Evolutionary conservation across 768 basidiomycete species (phyloP).

Genomic region (Calocera cornea): DNA sequence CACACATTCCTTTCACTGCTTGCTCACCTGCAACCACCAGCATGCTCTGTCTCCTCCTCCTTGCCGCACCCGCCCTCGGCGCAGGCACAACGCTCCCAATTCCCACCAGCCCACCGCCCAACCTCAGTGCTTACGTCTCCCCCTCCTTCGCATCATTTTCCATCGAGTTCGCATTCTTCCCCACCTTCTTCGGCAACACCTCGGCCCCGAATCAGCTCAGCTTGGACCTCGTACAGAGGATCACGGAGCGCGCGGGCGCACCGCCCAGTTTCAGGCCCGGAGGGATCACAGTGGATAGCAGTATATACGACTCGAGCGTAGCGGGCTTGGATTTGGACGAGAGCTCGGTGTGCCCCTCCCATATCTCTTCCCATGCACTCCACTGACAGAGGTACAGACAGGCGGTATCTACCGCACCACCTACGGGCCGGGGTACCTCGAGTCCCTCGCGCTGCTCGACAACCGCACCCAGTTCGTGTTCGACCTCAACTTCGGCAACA

Average conservation of each 20-base stretch:
- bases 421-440: conserved; percentile 22
- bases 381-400: conserved; percentile 6
- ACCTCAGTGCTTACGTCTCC: conserved; percentile 18
- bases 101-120: conserved; percentile 12
- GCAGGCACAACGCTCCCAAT: conserved; percentile 1
- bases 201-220: conserved; percentile 22
- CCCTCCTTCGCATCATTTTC: conserved; percentile 20
- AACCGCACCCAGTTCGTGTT: conserved; percentile 18
- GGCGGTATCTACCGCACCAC: conserved; percentile 23
- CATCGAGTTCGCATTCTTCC: conserved; percentile 22
- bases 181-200: conserved; percentile 21
- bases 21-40: no score
- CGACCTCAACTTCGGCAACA: conserved; percentile 24
- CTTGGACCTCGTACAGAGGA: conserved; percentile 16
- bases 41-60: no score
- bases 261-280: conserved; percentile 22
- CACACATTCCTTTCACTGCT: no score
- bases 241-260: conserved; percentile 21
- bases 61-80: no score
- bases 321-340: conserved; percentile 16
- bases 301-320: conserved; percentile 16
- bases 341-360: conserved; percentile 17
- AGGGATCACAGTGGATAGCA: conserved; percentile 24
- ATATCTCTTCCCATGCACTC: not conserved
- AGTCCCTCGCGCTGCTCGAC: conserved; percentile 19